Evolutionary conservation across 140 eudicot species (phyloP).

Genomic region (Senecio squalidus): DNA sequence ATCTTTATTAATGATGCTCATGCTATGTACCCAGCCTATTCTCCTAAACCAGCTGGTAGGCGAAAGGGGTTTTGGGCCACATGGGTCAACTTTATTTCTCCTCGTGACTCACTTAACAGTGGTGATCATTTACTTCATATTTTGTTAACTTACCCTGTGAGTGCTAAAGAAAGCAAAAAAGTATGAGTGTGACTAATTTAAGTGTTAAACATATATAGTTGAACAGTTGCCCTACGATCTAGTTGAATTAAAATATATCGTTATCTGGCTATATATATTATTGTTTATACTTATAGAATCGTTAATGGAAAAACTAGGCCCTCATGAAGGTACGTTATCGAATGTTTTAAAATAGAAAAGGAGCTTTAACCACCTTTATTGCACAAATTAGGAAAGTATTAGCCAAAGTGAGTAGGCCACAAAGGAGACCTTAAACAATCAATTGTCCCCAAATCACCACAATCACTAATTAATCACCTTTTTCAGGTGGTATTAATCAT

Average conservation of each 20-base stretch:
- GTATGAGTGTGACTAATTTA: background rate
- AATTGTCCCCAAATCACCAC: constrained; percentile 31
- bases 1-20: too few species aligned
- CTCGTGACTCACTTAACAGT: background rate
- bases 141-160: background rate
- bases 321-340: constrained; percentile 11
- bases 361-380: constrained; percentile 26
- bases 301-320: constrained; percentile 18
- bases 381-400: constrained; percentile 46
- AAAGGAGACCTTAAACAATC: constrained; percentile 62
- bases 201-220: background rate
- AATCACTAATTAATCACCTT: constrained; percentile 20
- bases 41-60: too few species aligned
- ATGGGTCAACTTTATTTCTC: background rate
- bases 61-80: too few species aligned
- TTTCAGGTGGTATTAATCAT: constrained; percentile 36
- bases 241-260: constrained; percentile 14
- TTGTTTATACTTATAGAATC: constrained; percentile 19
- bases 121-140: background rate
- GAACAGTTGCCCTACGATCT: constrained; percentile 5
- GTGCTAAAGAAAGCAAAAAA: background rate
- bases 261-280: constrained; percentile 38
- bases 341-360: constrained; percentile 10
- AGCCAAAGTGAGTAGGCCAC: constrained; percentile 65
- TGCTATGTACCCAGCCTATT: too few species aligned